Evolutionary conservation across 2,329 filamentous ascomycete genomes (phyloP), one percentile per base, ranked within the genome.

Genomic region (Venturiaceae sp.): DNA sequence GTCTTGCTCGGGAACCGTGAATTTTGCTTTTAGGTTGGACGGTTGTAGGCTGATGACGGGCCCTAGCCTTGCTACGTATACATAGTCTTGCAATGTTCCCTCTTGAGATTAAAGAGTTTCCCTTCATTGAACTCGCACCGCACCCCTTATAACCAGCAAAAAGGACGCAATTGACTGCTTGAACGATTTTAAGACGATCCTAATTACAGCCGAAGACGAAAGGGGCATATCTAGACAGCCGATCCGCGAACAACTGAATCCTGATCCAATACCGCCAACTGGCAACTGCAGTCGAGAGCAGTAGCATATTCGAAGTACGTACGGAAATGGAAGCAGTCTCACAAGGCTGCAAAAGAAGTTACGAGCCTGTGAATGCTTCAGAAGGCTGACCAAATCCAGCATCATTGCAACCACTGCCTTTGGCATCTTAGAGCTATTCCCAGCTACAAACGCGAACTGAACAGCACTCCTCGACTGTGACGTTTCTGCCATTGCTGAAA

Each of bases 401-500:
- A 50, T 30, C 8, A 26, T 16, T 13, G 41, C 21, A 28, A 11
- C 19, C 41, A n/a, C n/a, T n/a, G n/a, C n/a, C n/a, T n/a, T n/a
- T n/a, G n/a, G n/a, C n/a, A n/a, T n/a, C n/a, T n/a, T n/a, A 28
- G 26, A 30, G 21, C 52, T 54, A 36, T 54, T 23, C 32, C 30
- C 32, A 30, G 52, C 34, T 13, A 26, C 52, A 36, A n/a, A 36
- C 30, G 52, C 52, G 52, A 54, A 39, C 11, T 11, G 36, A 39
- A 39, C 36, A n/a, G 36, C 36, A 39, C 11, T 39, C 11, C 36
- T 39, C 36, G 34, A 54, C 34, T 39, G 28, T 19, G 32, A 7
- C 14, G 52, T 54, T 54, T 54, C 34, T 39, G 11, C 2, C 26
- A 36, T 54, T 39, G 23, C 52, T 54, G 52, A 54, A 54, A 54